A percentile compares a stretch with the other conserved stretches of the same genome.
Conservation (phyloP, 305 asterid genomes). For the Rubia balearica region DNA sequence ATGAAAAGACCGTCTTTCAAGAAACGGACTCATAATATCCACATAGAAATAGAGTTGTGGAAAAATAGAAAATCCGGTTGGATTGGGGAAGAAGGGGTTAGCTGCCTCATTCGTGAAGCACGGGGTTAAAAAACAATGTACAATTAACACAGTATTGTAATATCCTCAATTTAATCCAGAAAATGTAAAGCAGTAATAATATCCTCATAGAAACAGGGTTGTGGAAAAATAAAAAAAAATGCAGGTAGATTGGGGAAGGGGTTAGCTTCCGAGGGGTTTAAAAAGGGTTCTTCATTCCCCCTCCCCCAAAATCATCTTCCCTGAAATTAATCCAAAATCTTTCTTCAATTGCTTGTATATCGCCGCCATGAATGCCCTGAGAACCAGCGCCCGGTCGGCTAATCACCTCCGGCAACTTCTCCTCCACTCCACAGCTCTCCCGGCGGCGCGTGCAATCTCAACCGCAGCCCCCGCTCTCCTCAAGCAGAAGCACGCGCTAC, state of each 20-base stretch:
- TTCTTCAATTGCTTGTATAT: not conserved
- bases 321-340: not conserved
- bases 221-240: not conserved
- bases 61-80: too few relatives aligned
- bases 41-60: too few relatives aligned
- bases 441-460: conserved; percentile 19
- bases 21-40: too few relatives aligned
- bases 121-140: too few relatives aligned
- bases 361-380: conserved; percentile 22
- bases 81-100: too few relatives aligned
- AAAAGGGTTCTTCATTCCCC: not conserved
- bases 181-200: too few relatives aligned
- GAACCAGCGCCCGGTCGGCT: conserved; percentile 14
- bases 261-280: not conserved
- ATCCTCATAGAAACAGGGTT: not conserved
- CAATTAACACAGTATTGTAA: too few relatives aligned
- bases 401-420: conserved; percentile 20
- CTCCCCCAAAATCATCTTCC: not conserved
- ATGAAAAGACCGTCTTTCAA: too few relatives aligned
- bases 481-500: conserved; percentile 15
- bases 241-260: conserved; percentile 7
- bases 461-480: conserved; percentile 20
- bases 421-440: conserved; percentile 12
- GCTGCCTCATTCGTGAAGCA: too few relatives aligned
- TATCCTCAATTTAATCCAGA: too few relatives aligned